phyloP scores from a whole-genome alignment of 306 rosid species.

The Begonia fuchsioides region DNA sequence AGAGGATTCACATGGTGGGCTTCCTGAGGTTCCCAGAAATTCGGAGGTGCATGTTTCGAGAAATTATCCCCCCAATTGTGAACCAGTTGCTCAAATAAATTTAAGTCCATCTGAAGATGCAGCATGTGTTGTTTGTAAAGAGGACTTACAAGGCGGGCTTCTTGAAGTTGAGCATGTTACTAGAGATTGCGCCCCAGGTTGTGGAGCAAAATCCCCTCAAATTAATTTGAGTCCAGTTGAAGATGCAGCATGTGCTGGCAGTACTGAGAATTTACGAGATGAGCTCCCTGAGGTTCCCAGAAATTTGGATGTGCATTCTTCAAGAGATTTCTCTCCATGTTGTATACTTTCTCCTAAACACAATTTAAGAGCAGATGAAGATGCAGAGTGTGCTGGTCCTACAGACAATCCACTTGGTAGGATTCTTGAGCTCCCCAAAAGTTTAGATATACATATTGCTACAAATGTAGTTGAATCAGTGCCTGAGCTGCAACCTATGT shows the following conservation, averaged over 20 bases:
- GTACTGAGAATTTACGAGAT: too few species aligned
- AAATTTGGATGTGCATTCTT: slow-evolving; percentile 5
- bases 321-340: slow-evolving; percentile 48
- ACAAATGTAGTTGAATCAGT: slow-evolving; percentile 6
- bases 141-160: slow-evolving; percentile 11
- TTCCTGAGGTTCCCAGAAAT: too few species aligned
- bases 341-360: slow-evolving; percentile 41
- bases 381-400: slow-evolving; percentile 6
- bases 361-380: slow-evolving; percentile 5
- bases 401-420: slow-evolving; percentile 6
- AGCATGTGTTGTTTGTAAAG: slow-evolving; percentile 4
- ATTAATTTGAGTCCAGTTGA: too few species aligned
- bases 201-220: too few species aligned
- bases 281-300: slow-evolving; percentile 2
- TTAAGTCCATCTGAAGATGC: slow-evolving; percentile 3
- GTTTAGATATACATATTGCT: slow-evolving; percentile 5
- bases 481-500: slow-evolving; percentile 5
- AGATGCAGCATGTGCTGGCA: too few species aligned
- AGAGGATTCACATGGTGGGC: too few species aligned
- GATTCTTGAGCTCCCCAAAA: slow-evolving; percentile 4
- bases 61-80: slow-evolving; percentile 67
- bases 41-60: not conserved
- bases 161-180: slow-evolving; percentile 1
- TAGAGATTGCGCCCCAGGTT: not conserved
- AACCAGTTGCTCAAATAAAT: slow-evolving; percentile 19